These are phyloP conservation scores for Papiliotrema fonsecae DNA, from an alignment of 1,284 basidiomycete genomes.

Conservation along the genomic window DNA sequence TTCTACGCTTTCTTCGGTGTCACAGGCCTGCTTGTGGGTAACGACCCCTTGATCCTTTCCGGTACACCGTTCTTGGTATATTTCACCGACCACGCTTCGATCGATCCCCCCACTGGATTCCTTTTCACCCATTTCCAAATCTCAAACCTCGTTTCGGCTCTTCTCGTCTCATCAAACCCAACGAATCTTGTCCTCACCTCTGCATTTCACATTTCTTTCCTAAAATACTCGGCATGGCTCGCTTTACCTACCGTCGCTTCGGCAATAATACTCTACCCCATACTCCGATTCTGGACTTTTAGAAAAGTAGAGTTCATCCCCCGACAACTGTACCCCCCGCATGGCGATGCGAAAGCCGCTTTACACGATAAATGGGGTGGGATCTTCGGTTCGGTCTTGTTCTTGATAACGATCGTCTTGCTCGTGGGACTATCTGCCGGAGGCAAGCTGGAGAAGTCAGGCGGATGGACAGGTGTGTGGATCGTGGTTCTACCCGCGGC, in stretches of 20 bases:
- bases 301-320: slow-evolving; percentile 45
- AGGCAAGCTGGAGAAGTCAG: slow-evolving; percentile 56
- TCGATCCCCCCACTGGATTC: slow-evolving; percentile 59
- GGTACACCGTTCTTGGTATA: slow-evolving; percentile 81
- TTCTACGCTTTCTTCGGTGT: slow-evolving; percentile 76
- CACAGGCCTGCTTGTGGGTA: slow-evolving; percentile 77
- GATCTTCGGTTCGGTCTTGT: slow-evolving; percentile 51
- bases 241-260: slow-evolving; percentile 45
- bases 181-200: slow-evolving; percentile 52
- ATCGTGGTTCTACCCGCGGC: slow-evolving; percentile 82
- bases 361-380: slow-evolving; percentile 54
- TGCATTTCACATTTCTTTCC: slow-evolving; percentile 47
- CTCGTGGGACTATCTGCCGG: slow-evolving; percentile 58
- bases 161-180: slow-evolving; percentile 51
- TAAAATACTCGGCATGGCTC: slow-evolving; percentile 46
- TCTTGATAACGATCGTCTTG: slow-evolving; percentile 55
- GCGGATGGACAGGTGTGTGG: slow-evolving; percentile 49
- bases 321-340: slow-evolving; percentile 46
- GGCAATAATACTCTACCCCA: slow-evolving; percentile 41
- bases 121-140: slow-evolving; percentile 65
- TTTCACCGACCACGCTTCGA: slow-evolving; percentile 67
- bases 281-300: slow-evolving; percentile 39
- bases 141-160: slow-evolving; percentile 65
- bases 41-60: slow-evolving; percentile 78
- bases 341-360: slow-evolving; percentile 50